phyloP scores from a whole-genome alignment of 2,329 filamentous ascomycete species.

The Aspergillus hiratsukae region DNA sequence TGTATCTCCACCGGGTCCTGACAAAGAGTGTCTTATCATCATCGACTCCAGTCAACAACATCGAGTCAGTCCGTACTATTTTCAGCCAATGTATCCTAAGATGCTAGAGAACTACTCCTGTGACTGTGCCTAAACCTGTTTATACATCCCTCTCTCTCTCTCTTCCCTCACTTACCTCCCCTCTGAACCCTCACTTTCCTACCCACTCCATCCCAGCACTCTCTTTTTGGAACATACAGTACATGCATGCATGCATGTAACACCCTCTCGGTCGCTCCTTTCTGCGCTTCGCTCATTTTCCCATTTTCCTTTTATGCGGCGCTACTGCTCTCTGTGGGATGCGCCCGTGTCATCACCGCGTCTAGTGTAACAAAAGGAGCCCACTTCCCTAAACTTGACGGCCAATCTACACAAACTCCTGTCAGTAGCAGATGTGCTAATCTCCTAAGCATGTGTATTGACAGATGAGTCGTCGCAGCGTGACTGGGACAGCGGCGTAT shows the following conservation, averaged over 20 bases:
- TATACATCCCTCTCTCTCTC: conserved; percentile 11
- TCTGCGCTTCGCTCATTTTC: conserved; percentile 10
- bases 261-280: conserved; percentile 14
- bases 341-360: conserved; percentile 34
- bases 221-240: conserved; percentile 7
- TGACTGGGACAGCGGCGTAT: conserved; percentile 32
- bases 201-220: conserved; percentile 3
- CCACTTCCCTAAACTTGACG: conserved; percentile 27
- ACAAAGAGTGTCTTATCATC: conserved; percentile 15
- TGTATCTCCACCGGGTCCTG: conserved; percentile 9
- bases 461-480: conserved; percentile 35
- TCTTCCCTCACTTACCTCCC: conserved; percentile 1
- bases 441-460: conserved; percentile 33
- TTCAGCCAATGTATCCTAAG: conserved; percentile 17
- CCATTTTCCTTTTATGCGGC: conserved; percentile 20
- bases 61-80: conserved; percentile 15
- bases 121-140: conserved; percentile 23
- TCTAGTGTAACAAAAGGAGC: conserved; percentile 31
- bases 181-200: conserved; percentile 4
- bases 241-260: conserved; percentile 17
- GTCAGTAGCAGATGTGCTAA: conserved; percentile 33
- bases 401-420: conserved; percentile 22
- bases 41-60: conserved; percentile 16
- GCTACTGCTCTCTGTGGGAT: conserved; percentile 29
- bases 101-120: conserved; percentile 16